Percentiles rank a stretch among this genome's conserved stretches.
These are phyloP conservation scores for Ceratobasidium sp. DNA, from an alignment of 1,284 basidiomycete genomes.

Conservation along the genomic window DNA sequence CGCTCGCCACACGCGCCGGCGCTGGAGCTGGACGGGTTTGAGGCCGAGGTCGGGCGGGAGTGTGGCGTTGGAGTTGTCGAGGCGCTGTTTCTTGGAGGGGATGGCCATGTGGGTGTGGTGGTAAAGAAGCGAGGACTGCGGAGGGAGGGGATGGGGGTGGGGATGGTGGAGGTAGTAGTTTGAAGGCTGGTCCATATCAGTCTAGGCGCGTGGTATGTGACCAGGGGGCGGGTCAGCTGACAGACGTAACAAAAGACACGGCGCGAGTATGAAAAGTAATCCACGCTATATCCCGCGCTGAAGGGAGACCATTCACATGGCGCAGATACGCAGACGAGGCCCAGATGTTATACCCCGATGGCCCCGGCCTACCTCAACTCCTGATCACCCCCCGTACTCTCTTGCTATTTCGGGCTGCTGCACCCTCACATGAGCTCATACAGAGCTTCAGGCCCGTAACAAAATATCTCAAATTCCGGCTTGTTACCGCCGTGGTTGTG, in stretches of 20 bases:
- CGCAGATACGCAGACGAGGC: not conserved
- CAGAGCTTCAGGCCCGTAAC: slow-evolving; percentile 21
- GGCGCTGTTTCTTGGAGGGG: slow-evolving; percentile 73
- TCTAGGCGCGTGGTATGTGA: slow-evolving; percentile 45
- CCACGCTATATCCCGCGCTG: slow-evolving; percentile 19
- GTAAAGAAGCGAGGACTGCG: slow-evolving; percentile 51
- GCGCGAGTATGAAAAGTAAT: slow-evolving; percentile 30
- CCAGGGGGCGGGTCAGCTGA: slow-evolving; percentile 44
- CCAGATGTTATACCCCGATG: slow-evolving; percentile 19
- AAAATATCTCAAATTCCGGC: slow-evolving; percentile 13
- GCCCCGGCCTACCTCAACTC: slow-evolving; percentile 32
- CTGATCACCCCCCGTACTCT: slow-evolving; percentile 1
- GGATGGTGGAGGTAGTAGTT: slow-evolving; percentile 51
- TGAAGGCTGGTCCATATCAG: slow-evolving; percentile 35
- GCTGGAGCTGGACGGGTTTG: slow-evolving; percentile 71
- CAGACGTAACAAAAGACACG: slow-evolving; percentile 44
- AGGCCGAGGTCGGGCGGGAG: slow-evolving; percentile 64
- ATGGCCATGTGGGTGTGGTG: slow-evolving; percentile 63
- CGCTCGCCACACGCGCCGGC: slow-evolving; percentile 80
- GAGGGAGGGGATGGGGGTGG: slow-evolving; percentile 58
- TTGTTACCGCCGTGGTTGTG: slow-evolving; percentile 22
- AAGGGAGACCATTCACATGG: slow-evolving; percentile 35
- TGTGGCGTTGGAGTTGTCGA: slow-evolving; percentile 64
- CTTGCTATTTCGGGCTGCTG: slow-evolving; percentile 20
- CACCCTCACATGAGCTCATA: slow-evolving; percentile 36